phyloP scores from a whole-genome alignment of 805 yeast genomes.

The Pichia insulana region DNA sequence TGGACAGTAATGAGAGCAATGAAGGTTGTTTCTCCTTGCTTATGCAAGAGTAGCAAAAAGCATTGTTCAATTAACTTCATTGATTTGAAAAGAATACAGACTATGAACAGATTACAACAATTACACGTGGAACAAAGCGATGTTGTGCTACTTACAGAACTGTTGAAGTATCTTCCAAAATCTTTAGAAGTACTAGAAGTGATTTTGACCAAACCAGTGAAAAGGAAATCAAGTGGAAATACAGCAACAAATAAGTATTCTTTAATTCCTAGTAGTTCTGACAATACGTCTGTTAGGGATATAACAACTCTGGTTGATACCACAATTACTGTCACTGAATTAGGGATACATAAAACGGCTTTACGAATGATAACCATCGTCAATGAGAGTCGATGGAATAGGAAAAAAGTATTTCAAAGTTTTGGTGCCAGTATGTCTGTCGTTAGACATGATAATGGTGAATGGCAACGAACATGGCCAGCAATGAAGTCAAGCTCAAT shows the following conservation, averaged over 20 bases:
- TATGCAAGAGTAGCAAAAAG: too few species aligned
- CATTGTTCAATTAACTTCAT: too few species aligned
- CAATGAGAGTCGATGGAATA: background rate
- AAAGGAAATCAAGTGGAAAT: too few species aligned
- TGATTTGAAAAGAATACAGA: too few species aligned
- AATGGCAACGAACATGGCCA: background rate
- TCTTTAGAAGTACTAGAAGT: conserved; percentile 2
- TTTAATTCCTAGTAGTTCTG: too few species aligned
- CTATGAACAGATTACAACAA: background rate
- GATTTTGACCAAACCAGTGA: background rate
- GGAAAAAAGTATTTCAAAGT: background rate
- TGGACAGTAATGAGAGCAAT: too few species aligned
- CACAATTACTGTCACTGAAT: too few species aligned
- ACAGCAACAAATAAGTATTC: too few species aligned
- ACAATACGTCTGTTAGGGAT: too few species aligned
- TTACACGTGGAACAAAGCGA: background rate
- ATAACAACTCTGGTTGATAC: too few species aligned
- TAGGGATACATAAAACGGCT: too few species aligned
- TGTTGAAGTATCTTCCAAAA: background rate
- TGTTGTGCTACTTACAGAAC: background rate
- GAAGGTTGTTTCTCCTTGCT: too few species aligned
- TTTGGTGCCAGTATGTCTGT: background rate
- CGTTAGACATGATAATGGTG: background rate
- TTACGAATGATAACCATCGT: conserved; percentile 2
- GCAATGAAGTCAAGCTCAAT: background rate